Evolutionary conservation across 2,329 filamentous ascomycete species (phyloP).

Genomic region (Fusarium begoniae): DNA sequence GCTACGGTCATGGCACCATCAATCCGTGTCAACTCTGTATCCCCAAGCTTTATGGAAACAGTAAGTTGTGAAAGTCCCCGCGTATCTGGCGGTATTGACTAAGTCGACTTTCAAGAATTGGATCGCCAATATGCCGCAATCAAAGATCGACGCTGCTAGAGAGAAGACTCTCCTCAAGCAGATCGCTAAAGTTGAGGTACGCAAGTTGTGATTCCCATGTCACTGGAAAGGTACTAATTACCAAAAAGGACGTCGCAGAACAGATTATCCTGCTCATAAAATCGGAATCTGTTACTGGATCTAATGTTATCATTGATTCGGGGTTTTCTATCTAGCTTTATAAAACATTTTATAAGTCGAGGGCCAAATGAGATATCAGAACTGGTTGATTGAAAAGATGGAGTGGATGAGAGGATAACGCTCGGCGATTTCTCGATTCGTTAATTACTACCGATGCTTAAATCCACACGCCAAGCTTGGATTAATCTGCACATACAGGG

Average conservation of each 20-base stretch:
- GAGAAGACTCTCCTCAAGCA: constrained; percentile 4
- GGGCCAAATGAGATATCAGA: too few species aligned
- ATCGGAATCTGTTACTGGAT: not conserved
- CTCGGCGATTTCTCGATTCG: not conserved
- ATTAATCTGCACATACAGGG: not conserved
- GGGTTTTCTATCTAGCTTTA: not conserved
- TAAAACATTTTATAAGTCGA: accelerated
- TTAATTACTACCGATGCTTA: not conserved
- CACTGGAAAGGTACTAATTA: not conserved
- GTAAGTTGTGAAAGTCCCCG: not conserved
- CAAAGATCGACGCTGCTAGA: not conserved
- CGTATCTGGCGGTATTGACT: not conserved
- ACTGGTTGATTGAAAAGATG: not conserved
- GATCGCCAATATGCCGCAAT: not conserved
- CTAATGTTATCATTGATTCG: not conserved
- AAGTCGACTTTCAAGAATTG: not conserved
- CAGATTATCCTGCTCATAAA: not conserved
- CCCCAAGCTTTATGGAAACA: constrained; percentile 12
- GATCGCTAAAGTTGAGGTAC: constrained; percentile 2
- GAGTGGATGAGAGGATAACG: too few species aligned
- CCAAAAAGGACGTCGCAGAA: not conserved
- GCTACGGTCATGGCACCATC: constrained; percentile 7
- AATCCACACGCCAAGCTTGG: not conserved
- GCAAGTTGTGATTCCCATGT: accelerated
- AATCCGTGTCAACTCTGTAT: constrained; percentile 10